Evolutionary conservation across 2,329 filamentous ascomycete genomes (phyloP).

Genomic region (Sporothrix schenckii): DNA sequence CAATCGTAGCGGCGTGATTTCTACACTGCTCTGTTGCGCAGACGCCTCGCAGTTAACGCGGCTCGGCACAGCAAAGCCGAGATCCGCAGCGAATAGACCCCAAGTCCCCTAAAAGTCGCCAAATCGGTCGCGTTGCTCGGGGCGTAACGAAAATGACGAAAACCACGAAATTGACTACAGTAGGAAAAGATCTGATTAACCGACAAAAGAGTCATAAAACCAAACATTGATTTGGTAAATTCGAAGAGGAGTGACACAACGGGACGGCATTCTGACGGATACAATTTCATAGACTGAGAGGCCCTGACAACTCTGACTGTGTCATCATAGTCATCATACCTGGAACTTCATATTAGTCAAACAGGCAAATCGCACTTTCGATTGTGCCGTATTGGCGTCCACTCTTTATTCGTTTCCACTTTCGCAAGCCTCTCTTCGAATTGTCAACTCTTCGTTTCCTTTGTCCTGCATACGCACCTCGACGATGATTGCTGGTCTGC

Average conservation of each 20-base stretch:
- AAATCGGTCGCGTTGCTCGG: not conserved
- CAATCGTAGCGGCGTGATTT: not conserved
- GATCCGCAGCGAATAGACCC: not conserved
- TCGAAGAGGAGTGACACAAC: not conserved
- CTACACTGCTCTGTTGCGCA: too few species aligned
- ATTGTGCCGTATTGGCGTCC: not conserved
- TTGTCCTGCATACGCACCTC: not conserved
- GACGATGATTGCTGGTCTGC: constrained; percentile 22
- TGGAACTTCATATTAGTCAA: not conserved
- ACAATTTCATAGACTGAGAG: not conserved
- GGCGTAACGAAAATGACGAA: not conserved
- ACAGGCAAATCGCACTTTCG: not conserved
- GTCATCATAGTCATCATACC: not conserved
- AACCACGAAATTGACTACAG: not conserved
- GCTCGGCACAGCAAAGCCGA: constrained; percentile 24
- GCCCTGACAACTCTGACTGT: not conserved
- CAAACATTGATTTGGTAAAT: not conserved
- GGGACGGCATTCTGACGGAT: not conserved
- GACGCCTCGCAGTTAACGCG: not conserved
- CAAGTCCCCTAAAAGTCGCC: not conserved
- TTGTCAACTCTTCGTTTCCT: not conserved
- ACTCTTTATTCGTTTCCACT: not conserved
- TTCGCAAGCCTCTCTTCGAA: too few species aligned
- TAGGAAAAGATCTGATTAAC: not conserved
- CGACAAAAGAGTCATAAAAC: not conserved